phyloP scores from a whole-genome alignment of 2,329 filamentous ascomycete genomes.

The Dactylellina sp. region DNA sequence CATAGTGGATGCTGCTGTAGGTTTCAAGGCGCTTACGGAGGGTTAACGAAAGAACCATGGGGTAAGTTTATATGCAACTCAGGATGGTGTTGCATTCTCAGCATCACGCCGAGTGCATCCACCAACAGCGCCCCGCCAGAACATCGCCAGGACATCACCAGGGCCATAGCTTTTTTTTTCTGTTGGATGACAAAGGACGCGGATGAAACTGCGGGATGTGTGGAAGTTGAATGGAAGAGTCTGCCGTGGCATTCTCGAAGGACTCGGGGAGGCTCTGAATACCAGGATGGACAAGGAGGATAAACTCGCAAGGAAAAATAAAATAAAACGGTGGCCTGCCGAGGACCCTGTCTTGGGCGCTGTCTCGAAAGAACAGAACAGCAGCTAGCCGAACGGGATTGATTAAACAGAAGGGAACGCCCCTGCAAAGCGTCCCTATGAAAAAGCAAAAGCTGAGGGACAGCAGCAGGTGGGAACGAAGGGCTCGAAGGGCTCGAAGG shows the following conservation, averaged over 20 bases:
- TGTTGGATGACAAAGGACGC: no score
- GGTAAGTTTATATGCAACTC: slow-evolving; percentile 41
- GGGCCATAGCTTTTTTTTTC: no score
- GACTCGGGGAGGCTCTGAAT: slow-evolving; percentile 10
- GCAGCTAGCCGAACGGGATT: slow-evolving; percentile 55
- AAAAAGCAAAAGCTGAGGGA: slow-evolving; percentile 39
- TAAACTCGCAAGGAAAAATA: slow-evolving; percentile 12
- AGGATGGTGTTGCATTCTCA: slow-evolving; percentile 44
- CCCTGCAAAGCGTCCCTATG: slow-evolving; percentile 29
- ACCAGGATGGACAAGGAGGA: slow-evolving; percentile 12
- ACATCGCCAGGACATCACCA: no score
- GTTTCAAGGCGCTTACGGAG: slow-evolving; percentile 23
- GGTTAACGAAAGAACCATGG: neutral
- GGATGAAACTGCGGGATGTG: slow-evolving; percentile 14
- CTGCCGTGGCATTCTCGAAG: neutral
- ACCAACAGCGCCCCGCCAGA: slow-evolving; percentile 6
- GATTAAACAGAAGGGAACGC: slow-evolving; percentile 32
- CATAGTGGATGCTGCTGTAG: slow-evolving; percentile 23
- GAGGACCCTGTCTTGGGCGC: slow-evolving; percentile 52
- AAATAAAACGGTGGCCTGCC: slow-evolving; percentile 48
- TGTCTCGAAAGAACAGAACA: slow-evolving; percentile 43
- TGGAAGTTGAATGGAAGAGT: neutral
- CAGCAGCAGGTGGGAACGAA: no score
- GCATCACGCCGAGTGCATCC: slow-evolving; percentile 8
- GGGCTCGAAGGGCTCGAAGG: slow-evolving; percentile 21